A percentile compares a stretch with the other conserved stretches of the same genome.
Conservation (phyloP, 495 filamentous ascomycete species). For the Penicillium arizonense region DNA sequence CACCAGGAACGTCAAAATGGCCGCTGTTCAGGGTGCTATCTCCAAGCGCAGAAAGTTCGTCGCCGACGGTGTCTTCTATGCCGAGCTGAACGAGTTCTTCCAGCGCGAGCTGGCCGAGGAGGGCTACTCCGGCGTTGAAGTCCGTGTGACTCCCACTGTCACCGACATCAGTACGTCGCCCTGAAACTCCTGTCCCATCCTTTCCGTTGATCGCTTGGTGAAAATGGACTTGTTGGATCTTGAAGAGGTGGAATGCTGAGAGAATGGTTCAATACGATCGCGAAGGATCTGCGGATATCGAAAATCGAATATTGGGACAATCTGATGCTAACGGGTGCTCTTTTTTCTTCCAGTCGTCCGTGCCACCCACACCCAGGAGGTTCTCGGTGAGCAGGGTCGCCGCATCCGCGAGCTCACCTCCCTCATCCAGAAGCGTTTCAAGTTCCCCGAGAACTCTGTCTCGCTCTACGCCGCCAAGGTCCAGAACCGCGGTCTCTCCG, state of each 20-base stretch:
- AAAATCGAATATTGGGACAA: constrained; percentile 11
- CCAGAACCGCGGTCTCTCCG: constrained; percentile 98
- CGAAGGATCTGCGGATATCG: constrained; percentile 11
- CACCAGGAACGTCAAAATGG: constrained; percentile 56
- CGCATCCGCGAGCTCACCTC: constrained; percentile 99
- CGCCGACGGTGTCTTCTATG: constrained; percentile 99
- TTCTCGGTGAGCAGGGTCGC: constrained; percentile 98
- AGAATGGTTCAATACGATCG: constrained; percentile 5
- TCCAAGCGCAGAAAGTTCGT: constrained; percentile 99
- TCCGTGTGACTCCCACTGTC: constrained; percentile 98
- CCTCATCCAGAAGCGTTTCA: constrained; percentile 99
- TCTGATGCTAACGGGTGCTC: constrained; percentile 39
- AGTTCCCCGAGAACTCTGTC: constrained; percentile 99
- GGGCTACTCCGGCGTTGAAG: constrained; percentile 99
- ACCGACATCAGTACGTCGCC: constrained; percentile 87
- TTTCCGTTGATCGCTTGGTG: constrained; percentile 9
- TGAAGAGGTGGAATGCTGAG: constrained; percentile 6
- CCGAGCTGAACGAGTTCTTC: constrained; percentile 99
- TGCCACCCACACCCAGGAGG: constrained; percentile 99
- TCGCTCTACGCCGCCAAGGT: constrained; percentile 99
- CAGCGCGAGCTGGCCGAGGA: constrained; percentile 99
- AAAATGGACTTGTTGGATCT: constrained; percentile 10
- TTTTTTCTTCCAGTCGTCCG: constrained; percentile 71
- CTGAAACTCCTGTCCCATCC: constrained; percentile 11
- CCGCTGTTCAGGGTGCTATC: constrained; percentile 67